These are phyloP conservation scores for Scopulariopsis brevicaulis DNA, from an alignment of 2,329 filamentous ascomycete genomes.

Conservation along the genomic window DNA sequence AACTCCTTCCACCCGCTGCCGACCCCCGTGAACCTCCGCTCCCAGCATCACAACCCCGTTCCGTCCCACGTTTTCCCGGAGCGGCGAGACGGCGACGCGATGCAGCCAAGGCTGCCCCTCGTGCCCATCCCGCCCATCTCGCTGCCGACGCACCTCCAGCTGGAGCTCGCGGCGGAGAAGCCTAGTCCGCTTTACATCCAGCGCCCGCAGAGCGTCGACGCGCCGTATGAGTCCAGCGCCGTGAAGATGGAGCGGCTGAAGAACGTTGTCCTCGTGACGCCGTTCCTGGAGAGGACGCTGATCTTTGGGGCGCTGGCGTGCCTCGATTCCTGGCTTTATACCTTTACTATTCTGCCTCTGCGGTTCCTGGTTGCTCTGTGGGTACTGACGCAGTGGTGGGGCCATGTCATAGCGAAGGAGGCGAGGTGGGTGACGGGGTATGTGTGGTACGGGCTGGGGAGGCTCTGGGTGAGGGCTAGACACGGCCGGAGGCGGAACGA, in stretches of 20 bases:
- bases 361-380: slow-evolving; percentile 73
- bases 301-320: slow-evolving; percentile 85
- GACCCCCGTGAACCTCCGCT: not conserved
- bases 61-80: not conserved
- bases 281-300: slow-evolving; percentile 72
- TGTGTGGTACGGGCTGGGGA: slow-evolving; percentile 67
- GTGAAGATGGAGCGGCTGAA: slow-evolving; percentile 85
- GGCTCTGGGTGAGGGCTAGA: slow-evolving; percentile 53
- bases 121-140: slow-evolving; percentile 39
- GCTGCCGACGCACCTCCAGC: slow-evolving; percentile 51
- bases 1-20: slow-evolving; percentile 34
- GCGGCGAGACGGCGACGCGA: not conserved
- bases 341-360: slow-evolving; percentile 87
- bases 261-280: slow-evolving; percentile 77
- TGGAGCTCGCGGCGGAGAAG: slow-evolving; percentile 49
- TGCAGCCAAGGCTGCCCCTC: slow-evolving; percentile 3
- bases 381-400: slow-evolving; percentile 72
- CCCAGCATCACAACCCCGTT: not conserved
- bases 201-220: slow-evolving; percentile 41
- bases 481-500: not conserved
- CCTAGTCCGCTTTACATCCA: slow-evolving; percentile 58
- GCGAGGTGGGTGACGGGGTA: slow-evolving; percentile 60
- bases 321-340: slow-evolving; percentile 92
- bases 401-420: slow-evolving; percentile 60
- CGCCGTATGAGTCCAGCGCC: slow-evolving; percentile 82